Base-by-base conservation (phyloP, 2,329 filamentous ascomycete genomes). In the Pseudogymnoascus sp. region DNA sequence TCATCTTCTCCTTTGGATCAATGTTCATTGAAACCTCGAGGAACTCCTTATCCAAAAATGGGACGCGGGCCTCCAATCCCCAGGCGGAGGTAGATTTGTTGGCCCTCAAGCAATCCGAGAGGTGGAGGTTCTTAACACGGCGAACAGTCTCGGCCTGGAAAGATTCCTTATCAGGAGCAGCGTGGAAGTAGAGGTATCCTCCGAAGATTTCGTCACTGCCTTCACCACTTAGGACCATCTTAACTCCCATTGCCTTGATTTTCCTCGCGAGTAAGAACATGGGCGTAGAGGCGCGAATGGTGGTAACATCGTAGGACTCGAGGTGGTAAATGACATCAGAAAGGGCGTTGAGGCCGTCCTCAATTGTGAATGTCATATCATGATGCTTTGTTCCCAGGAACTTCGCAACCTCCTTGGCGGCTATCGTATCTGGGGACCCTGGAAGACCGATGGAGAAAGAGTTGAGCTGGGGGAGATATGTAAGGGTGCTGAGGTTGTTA, bases 1-100 rank as follows among this genome's bases (percentile, higher is more conserved):
- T 96, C 86, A 97, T 88, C 83, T 99, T 99, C 68, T 97, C 92
- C 66, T 83, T 75, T 0, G 94, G 94, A 71, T 99, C 92, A 68
- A 97, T 88, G 80, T 88, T 89, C 92, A 99, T 97, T 65, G 88
- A 77, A 13, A 85, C 82, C 75, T 96, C 90, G 63, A 99, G 84
- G 82, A 99, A 99, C 79, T 90, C 78, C 81, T 96, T 97, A 77
- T 99, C 94, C 64, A 99, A 78, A 83, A 99, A 99, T 3, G 94
- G 94, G 63, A 99, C 94, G 71, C 94, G 91, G 41, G 95, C 94
- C 78, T 99, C 94, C 33, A 99, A 84, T 71, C 94, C 94, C 94
- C 94, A 99, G 4, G 94, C 94, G 5, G 90, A 92, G 15, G 94
- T 99, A 35, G 92, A 97, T 81, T 99, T 99, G 88, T 99, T 99